Base-by-base conservation (phyloP, 73 alveolate genomes). In the Symbiodinium pilosum region DNA sequence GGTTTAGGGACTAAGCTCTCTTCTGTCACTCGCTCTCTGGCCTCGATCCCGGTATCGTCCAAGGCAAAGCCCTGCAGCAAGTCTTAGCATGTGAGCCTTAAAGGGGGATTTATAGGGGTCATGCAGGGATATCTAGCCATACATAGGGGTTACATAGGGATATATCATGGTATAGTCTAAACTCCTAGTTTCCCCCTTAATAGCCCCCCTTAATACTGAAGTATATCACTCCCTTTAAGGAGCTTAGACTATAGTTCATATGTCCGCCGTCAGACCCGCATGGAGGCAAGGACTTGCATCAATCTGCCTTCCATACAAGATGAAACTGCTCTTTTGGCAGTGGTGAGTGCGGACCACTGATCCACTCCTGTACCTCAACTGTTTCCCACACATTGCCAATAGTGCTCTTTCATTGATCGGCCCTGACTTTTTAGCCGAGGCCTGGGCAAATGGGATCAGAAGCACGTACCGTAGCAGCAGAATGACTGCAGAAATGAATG, bases 311-410 rank as follows among this genome's bases (percentile, higher is more conserved):
- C 97, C 97, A 91, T n/a, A 71, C 34, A 26, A 42, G 34, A 8
- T 0, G 54, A 34, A 43, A 91, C 21, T 71, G 38, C 36, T 69
- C 89, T 40, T 91, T 12, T 21, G 97, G 88, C 77, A 91, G 88
- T 69, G 97, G 88, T 32, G 97, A 91, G 84, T 59, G 40, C 21
- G 52, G 77, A 40, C 88, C 97, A 2, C 52, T 41, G 2, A 91
- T 85, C 97, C 97, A 71, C 41, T 71, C 97, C 81, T 91, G 87
- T 21, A 91, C 97, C 97, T 91, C 40, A 59, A 71, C 4, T 2
- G 36, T 16, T 43, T 36, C 36, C 3, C 14, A 14, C 59, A 47
- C 14, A 9, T 6, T 9, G 14, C 14, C 59, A 47, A 9, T 47
- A 14, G 6, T 6, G 59, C 59, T 9, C 14, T n/a, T 32, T 32